Evolutionary conservation across 148 eudicot species (phyloP), one percentile per base, ranked within the genome.

Genomic region (Persicaria tinctoria): DNA sequence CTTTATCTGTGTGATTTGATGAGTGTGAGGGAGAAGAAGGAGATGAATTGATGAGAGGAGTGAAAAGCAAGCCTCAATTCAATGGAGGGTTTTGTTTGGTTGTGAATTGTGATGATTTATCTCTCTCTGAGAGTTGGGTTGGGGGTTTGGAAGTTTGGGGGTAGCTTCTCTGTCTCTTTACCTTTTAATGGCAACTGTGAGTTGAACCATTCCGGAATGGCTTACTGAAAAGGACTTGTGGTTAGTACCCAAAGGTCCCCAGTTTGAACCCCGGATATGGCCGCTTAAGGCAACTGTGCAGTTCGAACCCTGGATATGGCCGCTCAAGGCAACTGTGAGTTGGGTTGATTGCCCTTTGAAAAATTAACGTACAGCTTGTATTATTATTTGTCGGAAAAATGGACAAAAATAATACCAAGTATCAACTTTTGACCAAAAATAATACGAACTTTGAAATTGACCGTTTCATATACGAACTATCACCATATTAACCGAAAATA

Each of bases 141-240:
- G 41, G 41, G 41, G 41, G 41, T 32, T 13, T 14, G 46, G 41
- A 38, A 18, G 70, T 66, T 66, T 44, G 10, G 17, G 7, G 63
- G 63, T 57, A 8, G 16, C 45, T 63, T 66, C 48, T 66, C 48
- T 38, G 44, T 66, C 70, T 66, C 18, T 4, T 66, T 66, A 66
- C 70, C 70, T 66, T 66, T 66, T 32, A 32, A 32, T 66, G 47
- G 18, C 47, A 66, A 66, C 47, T 64, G 38, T 60, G 68, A 41
- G 27, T 27, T 60, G 68, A n/a, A n/a, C n/a, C n/a, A n/a, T n/a
- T n/a, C n/a, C n/a, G n/a, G n/a, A n/a, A n/a, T n/a, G n/a, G n/a
- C n/a, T n/a, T n/a, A n/a, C n/a, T n/a, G n/a, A n/a, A n/a, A n/a
- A n/a, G n/a, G n/a, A n/a, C n/a, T n/a, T n/a, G n/a, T n/a, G n/a